Evolutionary conservation across 1,284 basidiomycete genomes (phyloP), one percentile per base, ranked within the genome.

Genomic region (Lentinula novae-zelandiae): DNA sequence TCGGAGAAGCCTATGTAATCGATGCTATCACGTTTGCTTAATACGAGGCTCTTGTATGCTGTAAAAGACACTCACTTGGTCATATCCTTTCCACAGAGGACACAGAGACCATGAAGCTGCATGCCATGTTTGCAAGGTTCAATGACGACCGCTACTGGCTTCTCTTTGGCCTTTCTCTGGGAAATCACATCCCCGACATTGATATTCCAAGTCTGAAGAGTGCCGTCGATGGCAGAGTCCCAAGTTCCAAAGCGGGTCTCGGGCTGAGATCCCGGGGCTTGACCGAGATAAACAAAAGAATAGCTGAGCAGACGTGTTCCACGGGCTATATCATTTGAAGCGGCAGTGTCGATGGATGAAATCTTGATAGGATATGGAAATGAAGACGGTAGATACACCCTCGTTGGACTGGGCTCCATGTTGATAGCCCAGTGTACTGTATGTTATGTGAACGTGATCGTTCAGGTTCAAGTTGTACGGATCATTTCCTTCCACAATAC

Each of bases 91-190:
- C 95, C 96, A 71, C 96, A 99, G 36, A 96, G 74, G 1, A 92
- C 95, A 72, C 96, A 99, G 63, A 98, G 82, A 1, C 96, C 96
- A 42, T 89, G 87, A 62, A 96, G 81, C 74, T 98, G 95, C 66
- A 96, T 89, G 54, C 92, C 92, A 74, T 99, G 96, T 57, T 92
- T 93, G 77, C 96, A 99, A 17, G 92, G 90, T 72, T 96, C 94
- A 53, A 84, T 75, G 65, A 96, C 78, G 50, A 82, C 75, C 27
- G 94, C 74, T 58, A 86, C 82, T 1, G 89, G 79, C 60, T 75
- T 81, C 46, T 82, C 81, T 64, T 76, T 81, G 17, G 85, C 85
- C 66, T 72, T 79, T 60, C 80, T 77, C 53, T 75, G 70, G n/a
- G 83, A 81, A 58, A 92, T 75, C 58, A 82, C 78, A 65, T 88